A percentile compares a stretch with the other conserved stretches of the same genome.
These are phyloP conservation scores for Trichoderma hamatum DNA, from an alignment of 2,329 filamentous ascomycete species.

Conservation along the genomic window DNA sequence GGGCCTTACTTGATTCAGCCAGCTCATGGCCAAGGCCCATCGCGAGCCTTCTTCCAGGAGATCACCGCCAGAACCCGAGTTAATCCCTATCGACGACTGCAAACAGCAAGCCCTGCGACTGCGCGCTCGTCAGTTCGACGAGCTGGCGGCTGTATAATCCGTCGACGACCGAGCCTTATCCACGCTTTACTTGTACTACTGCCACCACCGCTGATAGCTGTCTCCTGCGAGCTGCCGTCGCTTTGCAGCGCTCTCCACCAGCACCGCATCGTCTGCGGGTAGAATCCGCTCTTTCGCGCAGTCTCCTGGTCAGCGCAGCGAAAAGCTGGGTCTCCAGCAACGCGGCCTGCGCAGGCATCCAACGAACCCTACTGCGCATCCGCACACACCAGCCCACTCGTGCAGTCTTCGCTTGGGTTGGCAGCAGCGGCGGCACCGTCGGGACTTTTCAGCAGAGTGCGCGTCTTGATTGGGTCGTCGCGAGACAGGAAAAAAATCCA, in stretches of 20 bases:
- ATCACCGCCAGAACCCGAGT: conserved; percentile 1
- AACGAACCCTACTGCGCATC: conserved; percentile 21
- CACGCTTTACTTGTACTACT: neutral
- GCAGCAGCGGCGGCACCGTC: conserved; percentile 9
- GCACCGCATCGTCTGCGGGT: conserved; percentile 11
- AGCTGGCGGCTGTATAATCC: neutral
- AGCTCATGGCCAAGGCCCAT: conserved; percentile 22
- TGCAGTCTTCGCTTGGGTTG: neutral
- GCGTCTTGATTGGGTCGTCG: conserved; percentile 17
- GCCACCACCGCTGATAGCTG: neutral
- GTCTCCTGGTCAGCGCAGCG: conserved; percentile 14
- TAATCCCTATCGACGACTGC: neutral
- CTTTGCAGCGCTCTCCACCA: conserved; percentile 24
- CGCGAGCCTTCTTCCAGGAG: conserved; percentile 18
- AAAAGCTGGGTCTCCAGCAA: conserved; percentile 14
- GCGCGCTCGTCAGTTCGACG: neutral
- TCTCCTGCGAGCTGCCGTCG: conserved; percentile 27
- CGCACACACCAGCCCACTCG: conserved; percentile 18
- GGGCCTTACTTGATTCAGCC: conserved; percentile 26
- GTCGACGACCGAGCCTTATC: neutral
- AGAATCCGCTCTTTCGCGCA: conserved; percentile 12
- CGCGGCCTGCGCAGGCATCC: conserved; percentile 15
- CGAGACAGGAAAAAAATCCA: neutral
- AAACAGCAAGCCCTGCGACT: neutral
- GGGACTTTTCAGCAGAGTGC: conserved; percentile 5